These are phyloP conservation scores for Nothophaeocryptopus gaeumannii DNA, from an alignment of 2,329 filamentous ascomycete species.

Conservation along the genomic window DNA sequence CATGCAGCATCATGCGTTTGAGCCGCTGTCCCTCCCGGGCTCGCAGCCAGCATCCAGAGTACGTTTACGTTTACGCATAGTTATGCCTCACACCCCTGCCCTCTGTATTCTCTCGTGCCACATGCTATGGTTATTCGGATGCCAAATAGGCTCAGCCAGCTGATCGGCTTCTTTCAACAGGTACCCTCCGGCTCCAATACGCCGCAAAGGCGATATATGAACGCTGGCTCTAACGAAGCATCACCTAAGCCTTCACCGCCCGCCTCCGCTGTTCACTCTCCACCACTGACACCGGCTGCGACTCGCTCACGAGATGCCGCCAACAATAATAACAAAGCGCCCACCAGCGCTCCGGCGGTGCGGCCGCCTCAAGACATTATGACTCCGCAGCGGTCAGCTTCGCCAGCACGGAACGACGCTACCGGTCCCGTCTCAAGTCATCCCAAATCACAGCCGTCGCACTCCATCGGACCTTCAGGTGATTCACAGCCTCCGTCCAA, in stretches of 20 bases:
- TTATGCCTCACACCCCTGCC: neutral
- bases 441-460: conserved; percentile 51
- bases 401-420: conserved; percentile 32
- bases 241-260: conserved; percentile 64
- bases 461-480: conserved; percentile 56
- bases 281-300: conserved; percentile 82
- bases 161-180: conserved; percentile 32
- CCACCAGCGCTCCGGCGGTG: conserved; percentile 30
- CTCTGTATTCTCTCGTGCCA: neutral
- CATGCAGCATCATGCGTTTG: conserved; percentile 83
- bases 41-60: conserved; percentile 82
- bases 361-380: conserved; percentile 53
- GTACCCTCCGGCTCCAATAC: conserved; percentile 49
- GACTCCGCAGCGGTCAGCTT: conserved; percentile 58
- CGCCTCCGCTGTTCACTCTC: conserved; percentile 73
- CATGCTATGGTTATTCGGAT: conserved; percentile 11
- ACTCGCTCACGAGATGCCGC: conserved; percentile 59
- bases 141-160: conserved; percentile 17
- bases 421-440: conserved; percentile 40
- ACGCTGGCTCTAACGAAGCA: conserved; percentile 46
- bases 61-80: conserved; percentile 27
- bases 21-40: conserved; percentile 82
- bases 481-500: conserved; percentile 55
- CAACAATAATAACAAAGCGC: conserved; percentile 26
- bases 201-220: conserved; percentile 39